Percentiles rank a stretch among this genome's conserved stretches.
phyloP scores from a whole-genome alignment of 352 stramenopile species.

The Globisporangium lucens region DNA sequence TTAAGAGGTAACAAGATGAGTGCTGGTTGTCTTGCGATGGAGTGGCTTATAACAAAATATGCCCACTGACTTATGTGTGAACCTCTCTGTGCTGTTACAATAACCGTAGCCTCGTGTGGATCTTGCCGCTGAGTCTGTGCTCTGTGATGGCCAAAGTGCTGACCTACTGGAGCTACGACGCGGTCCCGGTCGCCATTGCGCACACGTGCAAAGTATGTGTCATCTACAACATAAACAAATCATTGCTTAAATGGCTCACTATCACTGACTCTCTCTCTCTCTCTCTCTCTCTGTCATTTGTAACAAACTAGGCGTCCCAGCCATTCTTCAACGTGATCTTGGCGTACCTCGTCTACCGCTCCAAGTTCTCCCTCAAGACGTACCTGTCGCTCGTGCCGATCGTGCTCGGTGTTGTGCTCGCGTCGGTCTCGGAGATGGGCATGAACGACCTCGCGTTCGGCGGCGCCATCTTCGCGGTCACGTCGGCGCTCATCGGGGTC shows the following conservation, averaged over 20 bases:
- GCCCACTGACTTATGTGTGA: not conserved
- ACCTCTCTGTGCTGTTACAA: not conserved
- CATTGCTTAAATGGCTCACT: not conserved
- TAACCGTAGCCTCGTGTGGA: constrained; percentile 53
- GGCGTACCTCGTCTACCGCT: constrained; percentile 68
- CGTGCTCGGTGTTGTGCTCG: constrained; percentile 76
- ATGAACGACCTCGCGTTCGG: constrained; percentile 80
- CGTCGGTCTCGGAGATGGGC: constrained; percentile 83
- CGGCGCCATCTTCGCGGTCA: constrained; percentile 68
- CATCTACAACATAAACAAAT: not conserved
- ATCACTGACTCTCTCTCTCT: not conserved
- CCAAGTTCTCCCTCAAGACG: constrained; percentile 65
- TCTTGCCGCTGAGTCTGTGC: constrained; percentile 77
- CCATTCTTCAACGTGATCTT: constrained; percentile 87
- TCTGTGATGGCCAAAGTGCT: constrained; percentile 78
- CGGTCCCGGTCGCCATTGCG: constrained; percentile 77
- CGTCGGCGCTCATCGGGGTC: constrained; percentile 71
- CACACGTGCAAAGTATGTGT: constrained; percentile 75
- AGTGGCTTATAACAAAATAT: not conserved
- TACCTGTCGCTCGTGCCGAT: constrained; percentile 83
- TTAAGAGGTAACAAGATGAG: constrained; percentile 26
- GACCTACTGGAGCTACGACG: constrained; percentile 89
- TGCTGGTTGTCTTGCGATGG: not conserved
- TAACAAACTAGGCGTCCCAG: constrained; percentile 51
- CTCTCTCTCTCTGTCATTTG: not conserved